Evolutionary conservation across 495 filamentous ascomycete species (phyloP).

Genomic region (Talaromyces ruber): DNA sequence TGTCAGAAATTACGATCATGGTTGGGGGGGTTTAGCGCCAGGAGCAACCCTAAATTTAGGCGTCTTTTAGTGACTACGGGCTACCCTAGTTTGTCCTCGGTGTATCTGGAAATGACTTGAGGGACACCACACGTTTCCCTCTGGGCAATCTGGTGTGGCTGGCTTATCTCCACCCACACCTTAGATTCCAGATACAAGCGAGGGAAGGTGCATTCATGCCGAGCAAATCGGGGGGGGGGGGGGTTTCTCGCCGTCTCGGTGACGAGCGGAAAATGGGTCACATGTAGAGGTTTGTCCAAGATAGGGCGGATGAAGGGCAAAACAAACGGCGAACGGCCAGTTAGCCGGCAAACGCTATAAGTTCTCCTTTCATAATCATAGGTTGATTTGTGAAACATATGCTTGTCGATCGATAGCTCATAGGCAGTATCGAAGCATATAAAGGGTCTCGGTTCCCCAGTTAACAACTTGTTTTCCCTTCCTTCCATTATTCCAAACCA

Average conservation of each 20-base stretch:
- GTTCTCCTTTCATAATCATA: background rate
- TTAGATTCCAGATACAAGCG: background rate
- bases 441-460: background rate
- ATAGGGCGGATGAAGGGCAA: background rate
- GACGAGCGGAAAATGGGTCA: background rate
- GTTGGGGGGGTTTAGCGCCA: background rate
- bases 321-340: background rate
- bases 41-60: background rate
- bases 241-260: background rate
- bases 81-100: background rate
- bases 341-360: background rate
- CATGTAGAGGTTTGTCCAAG: background rate
- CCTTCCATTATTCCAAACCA: background rate
- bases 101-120: background rate
- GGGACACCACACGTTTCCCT: background rate
- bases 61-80: background rate
- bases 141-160: background rate
- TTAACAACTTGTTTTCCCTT: background rate
- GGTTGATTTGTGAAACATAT: background rate
- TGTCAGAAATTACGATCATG: background rate
- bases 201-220: background rate
- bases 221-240: background rate
- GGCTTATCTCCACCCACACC: background rate
- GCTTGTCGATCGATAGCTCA: background rate
- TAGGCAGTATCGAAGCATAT: background rate